Evolutionary conservation across 169 alveolate species (phyloP).

Genomic region (Toxoplasma gondii): DNA sequence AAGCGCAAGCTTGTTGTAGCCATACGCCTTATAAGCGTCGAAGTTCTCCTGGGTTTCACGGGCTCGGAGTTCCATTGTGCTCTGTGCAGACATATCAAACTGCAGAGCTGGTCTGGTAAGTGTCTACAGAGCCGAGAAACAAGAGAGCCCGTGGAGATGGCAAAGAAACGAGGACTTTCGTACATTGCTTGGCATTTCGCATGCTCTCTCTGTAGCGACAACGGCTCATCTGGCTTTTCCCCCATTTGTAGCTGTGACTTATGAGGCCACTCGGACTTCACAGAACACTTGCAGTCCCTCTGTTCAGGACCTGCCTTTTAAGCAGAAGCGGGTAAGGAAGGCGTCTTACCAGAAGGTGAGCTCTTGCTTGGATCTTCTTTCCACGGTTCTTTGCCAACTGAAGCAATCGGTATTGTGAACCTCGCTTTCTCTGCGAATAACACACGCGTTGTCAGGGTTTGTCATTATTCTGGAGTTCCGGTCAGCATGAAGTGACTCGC

Average conservation of each 20-base stretch:
- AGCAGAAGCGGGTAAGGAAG: neutral
- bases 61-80: neutral
- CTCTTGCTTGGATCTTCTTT: neutral
- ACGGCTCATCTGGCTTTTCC: no score
- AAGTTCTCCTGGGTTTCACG: neutral
- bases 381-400: neutral
- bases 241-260: no score
- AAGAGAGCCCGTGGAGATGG: no score
- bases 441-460: neutral
- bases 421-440: neutral
- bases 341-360: slow-evolving; percentile 20
- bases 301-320: neutral
- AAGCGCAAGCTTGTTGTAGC: neutral
- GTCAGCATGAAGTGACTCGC: neutral
- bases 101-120: no score
- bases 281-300: neutral
- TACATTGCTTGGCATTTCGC: no score
- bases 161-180: no score
- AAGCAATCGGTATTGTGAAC: neutral
- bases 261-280: no score
- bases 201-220: no score
- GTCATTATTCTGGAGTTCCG: neutral
- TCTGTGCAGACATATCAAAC: neutral
- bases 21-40: neutral
- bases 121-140: no score